Conservation (phyloP, 1,284 basidiomycete species). For the Flammula alnicola region DNA sequence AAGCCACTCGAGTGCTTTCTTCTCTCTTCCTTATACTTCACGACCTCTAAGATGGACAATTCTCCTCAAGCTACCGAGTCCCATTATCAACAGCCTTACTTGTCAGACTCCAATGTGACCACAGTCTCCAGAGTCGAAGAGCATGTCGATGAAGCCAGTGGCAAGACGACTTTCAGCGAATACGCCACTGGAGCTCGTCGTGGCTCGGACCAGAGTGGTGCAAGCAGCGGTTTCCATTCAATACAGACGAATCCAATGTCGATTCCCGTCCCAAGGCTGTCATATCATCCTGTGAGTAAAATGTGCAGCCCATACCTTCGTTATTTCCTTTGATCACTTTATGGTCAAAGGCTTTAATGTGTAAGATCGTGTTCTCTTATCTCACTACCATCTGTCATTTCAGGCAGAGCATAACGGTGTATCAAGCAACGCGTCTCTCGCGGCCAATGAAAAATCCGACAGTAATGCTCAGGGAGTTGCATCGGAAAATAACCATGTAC, state of each 20-base stretch:
- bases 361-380: not conserved
- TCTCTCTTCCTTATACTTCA: no score
- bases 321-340: not conserved
- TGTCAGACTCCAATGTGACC: no score
- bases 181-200: not conserved
- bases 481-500: constrained; percentile 18
- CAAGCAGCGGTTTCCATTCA: not conserved
- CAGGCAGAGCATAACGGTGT: not conserved
- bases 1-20: no score
- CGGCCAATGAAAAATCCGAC: not conserved
- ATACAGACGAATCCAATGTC: not conserved
- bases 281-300: not conserved
- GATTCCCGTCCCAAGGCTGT: not conserved
- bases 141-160: not conserved
- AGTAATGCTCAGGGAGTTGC: not conserved
- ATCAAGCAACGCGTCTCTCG: not conserved
- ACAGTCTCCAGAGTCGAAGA: not conserved
- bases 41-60: no score
- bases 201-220: not conserved
- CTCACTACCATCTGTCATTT: not conserved
- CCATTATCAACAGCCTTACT: no score
- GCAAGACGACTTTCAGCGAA: not conserved
- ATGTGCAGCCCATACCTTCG: not conserved
- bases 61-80: no score
- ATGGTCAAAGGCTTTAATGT: not conserved